phyloP scores from a whole-genome alignment of 208 protist species.

The Leishmania amazonensis region DNA sequence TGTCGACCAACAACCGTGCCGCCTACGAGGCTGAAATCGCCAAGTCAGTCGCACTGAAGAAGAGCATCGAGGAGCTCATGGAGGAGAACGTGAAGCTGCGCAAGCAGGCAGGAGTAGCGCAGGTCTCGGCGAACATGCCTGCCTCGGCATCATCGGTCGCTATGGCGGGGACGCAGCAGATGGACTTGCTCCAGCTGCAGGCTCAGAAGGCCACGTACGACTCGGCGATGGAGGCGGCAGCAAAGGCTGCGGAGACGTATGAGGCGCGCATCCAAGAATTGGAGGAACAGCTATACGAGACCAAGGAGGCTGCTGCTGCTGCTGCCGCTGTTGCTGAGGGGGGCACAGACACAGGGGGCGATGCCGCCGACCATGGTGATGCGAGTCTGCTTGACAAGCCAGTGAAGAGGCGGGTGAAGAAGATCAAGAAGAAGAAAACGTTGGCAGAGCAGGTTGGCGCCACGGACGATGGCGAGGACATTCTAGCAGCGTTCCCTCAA shows the following conservation, averaged over 20 bases:
- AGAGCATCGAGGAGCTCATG: slow-evolving; percentile 38
- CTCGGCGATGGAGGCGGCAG: slow-evolving; percentile 30
- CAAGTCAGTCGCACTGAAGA: slow-evolving; percentile 33
- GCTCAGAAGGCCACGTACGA: slow-evolving; percentile 28
- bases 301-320: slow-evolving; percentile 15
- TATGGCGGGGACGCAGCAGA: slow-evolving; percentile 26
- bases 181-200: slow-evolving; percentile 31
- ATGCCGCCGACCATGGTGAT: slow-evolving; percentile 4
- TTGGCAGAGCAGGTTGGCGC: slow-evolving; percentile 47
- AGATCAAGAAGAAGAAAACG: slow-evolving; percentile 52
- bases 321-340: neutral
- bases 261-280: slow-evolving; percentile 41
- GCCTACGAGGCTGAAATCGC: slow-evolving; percentile 49
- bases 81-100: slow-evolving; percentile 33
- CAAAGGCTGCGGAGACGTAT: slow-evolving; percentile 34
- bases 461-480: slow-evolving; percentile 31
- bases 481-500: slow-evolving; percentile 17
- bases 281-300: slow-evolving; percentile 43
- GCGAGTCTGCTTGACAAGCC: slow-evolving; percentile 12
- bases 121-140: slow-evolving; percentile 3
- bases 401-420: slow-evolving; percentile 53
- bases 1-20: slow-evolving; percentile 33
- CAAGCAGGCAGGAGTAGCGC: slow-evolving; percentile 3
- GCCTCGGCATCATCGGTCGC: slow-evolving; percentile 16
- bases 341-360: neutral